Conservation (phyloP, 345 rosid species). For the Camelina laxa region DNA sequence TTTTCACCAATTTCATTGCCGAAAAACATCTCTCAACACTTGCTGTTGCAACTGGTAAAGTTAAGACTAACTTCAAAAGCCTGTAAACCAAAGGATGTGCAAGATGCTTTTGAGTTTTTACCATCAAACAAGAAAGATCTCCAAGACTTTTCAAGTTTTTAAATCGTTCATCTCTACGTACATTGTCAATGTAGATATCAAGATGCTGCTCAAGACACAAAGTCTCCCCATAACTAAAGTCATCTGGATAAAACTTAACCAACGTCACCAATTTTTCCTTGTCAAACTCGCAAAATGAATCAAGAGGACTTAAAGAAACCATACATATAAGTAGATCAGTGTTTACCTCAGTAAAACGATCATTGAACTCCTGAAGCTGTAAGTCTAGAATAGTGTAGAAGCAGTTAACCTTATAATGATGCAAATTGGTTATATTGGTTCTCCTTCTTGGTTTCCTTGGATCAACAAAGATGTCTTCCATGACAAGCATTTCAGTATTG, state of each 20-base stretch:
- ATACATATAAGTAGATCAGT: not conserved
- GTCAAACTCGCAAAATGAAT: not conserved
- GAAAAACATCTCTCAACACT: too few relatives aligned
- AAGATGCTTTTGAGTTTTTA: too few relatives aligned
- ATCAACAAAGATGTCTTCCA: not conserved
- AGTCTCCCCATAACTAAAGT: not conserved
- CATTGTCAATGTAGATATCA: not conserved
- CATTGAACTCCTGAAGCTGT: not conserved
- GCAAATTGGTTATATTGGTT: not conserved
- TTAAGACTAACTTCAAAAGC: too few relatives aligned
- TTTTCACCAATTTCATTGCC: too few relatives aligned
- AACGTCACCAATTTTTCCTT: too few relatives aligned
- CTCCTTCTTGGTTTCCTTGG: not conserved
- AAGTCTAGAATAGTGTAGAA: too few relatives aligned
- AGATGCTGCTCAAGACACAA: not conserved
- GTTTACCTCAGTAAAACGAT: not conserved
- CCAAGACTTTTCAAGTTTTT: not conserved
- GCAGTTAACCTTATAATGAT: not conserved
- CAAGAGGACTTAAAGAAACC: not conserved
- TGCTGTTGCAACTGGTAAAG: too few relatives aligned
- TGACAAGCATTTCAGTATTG: not conserved
- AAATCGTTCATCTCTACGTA: not conserved
- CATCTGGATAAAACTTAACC: not conserved
- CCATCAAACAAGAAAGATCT: not conserved
- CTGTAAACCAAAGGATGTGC: too few relatives aligned